A percentile compares a stretch with the other conserved stretches of the same genome.
Conservation (phyloP, 257 asterid genomes). For the Primulina tabacum region DNA sequence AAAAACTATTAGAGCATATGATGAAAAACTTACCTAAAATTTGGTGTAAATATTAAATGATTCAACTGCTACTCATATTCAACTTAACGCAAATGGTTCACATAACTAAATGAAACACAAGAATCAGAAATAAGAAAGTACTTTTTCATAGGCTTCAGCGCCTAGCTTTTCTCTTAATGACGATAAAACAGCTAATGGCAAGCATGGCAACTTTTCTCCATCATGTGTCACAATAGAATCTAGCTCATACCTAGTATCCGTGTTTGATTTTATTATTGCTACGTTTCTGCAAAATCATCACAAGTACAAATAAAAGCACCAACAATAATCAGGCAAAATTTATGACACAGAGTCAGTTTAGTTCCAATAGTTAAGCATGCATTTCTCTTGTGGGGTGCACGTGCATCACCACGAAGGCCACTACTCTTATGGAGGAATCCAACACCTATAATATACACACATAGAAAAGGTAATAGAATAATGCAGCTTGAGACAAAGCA, state of each 20-base stretch:
- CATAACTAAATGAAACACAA: background rate
- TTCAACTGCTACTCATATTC: background rate
- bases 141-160: conserved; percentile 70
- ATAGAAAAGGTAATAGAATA: background rate
- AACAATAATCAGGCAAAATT: background rate
- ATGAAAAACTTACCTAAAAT: background rate
- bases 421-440: background rate
- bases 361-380: background rate
- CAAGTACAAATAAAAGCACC: background rate
- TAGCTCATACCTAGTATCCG: conserved; percentile 71
- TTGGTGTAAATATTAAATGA: background rate
- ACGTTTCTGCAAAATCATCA: conserved; percentile 56
- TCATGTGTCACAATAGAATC: conserved; percentile 86
- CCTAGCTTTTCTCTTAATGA: conserved; percentile 58
- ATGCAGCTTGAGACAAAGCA: background rate
- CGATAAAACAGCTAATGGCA: conserved; percentile 68
- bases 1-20: conserved; percentile 18
- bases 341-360: background rate
- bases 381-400: too few relatives aligned
- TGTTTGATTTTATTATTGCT: conserved; percentile 73
- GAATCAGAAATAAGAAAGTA: conserved; percentile 13
- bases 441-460: background rate
- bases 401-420: background rate
- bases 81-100: background rate
- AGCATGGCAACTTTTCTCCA: conserved; percentile 79